Conservation (phyloP, 352 stramenopile species). For the Globisporangium nagaii region DNA sequence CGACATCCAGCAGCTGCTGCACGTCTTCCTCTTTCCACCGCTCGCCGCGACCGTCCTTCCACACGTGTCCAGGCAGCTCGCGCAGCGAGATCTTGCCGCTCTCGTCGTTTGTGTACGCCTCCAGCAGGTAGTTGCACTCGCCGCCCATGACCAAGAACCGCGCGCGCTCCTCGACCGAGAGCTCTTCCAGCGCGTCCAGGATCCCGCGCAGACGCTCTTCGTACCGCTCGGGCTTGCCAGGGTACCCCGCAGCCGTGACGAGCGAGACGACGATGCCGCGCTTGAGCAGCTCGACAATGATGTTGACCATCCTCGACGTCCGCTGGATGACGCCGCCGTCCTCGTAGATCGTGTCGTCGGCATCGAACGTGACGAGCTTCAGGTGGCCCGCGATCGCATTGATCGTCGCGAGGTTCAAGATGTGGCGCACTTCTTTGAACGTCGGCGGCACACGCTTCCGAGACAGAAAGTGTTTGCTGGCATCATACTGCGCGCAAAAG, state of each 20-base stretch:
- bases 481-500: slow-evolving; percentile 45
- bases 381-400: slow-evolving; percentile 65
- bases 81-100: slow-evolving; percentile 47
- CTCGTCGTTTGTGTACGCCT: slow-evolving; percentile 44
- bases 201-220: slow-evolving; percentile 75
- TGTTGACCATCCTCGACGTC: slow-evolving; percentile 57
- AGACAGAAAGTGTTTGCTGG: slow-evolving; percentile 60
- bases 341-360: slow-evolving; percentile 85
- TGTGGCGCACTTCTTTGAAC: slow-evolving; percentile 83
- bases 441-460: slow-evolving; percentile 78
- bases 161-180: slow-evolving; percentile 54
- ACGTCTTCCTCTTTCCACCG: slow-evolving; percentile 87
- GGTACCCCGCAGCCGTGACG: slow-evolving; percentile 79
- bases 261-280: slow-evolving; percentile 75
- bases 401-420: slow-evolving; percentile 77
- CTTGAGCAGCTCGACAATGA: slow-evolving; percentile 66
- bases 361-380: slow-evolving; percentile 84
- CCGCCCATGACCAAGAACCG: slow-evolving; percentile 92
- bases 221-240: slow-evolving; percentile 55
- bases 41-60: slow-evolving; percentile 77
- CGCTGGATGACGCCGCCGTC: slow-evolving; percentile 70
- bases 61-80: slow-evolving; percentile 57
- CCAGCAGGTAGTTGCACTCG: slow-evolving; percentile 95
- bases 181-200: slow-evolving; percentile 47
- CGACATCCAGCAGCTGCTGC: slow-evolving; percentile 80